Conservation (phyloP, 2,329 filamentous ascomycete genomes). For the Fusarium multiceps region DNA sequence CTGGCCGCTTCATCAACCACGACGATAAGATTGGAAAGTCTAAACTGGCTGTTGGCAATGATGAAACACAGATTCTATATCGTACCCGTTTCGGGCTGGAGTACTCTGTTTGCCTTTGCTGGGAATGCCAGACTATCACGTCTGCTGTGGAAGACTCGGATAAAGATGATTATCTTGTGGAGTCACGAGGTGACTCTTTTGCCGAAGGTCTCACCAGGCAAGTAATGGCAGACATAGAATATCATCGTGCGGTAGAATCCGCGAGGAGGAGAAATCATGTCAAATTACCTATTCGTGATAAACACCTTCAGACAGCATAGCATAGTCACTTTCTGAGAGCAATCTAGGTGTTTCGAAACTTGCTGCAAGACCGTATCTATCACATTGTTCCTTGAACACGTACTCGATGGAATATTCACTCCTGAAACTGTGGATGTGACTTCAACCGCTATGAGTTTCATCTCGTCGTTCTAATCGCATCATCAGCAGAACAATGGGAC, state of each 20-base stretch:
- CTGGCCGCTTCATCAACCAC: constrained; percentile 47
- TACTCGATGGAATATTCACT: constrained; percentile 37
- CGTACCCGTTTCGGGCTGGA: constrained; percentile 31
- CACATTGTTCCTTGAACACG: neutral
- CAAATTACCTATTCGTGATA: constrained; percentile 12
- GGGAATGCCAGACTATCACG: constrained; percentile 38
- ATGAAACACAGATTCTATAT: constrained; percentile 33
- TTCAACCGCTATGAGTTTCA: constrained; percentile 30
- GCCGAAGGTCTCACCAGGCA: neutral
- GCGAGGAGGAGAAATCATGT: constrained; percentile 30
- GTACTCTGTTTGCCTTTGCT: constrained; percentile 36
- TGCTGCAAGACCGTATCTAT: no score
- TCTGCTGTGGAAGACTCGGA: constrained; percentile 30
- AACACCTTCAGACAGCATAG: neutral
- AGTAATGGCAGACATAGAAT: constrained; percentile 18
- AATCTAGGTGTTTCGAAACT: no score
- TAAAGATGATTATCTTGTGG: neutral
- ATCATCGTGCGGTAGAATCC: constrained; percentile 28
- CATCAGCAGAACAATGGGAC: constrained; percentile 24
- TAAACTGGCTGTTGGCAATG: constrained; percentile 15
- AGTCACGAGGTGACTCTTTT: neutral
- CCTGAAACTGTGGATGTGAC: constrained; percentile 23
- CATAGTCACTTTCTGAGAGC: neutral
- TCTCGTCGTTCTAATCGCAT: constrained; percentile 24
- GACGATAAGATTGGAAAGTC: constrained; percentile 37